A percentile compares a stretch with the other conserved stretches of the same genome.
These are phyloP conservation scores for Xerocomus brunneocitrinus DNA, from an alignment of 768 basidiomycete species.

Conservation along the genomic window DNA sequence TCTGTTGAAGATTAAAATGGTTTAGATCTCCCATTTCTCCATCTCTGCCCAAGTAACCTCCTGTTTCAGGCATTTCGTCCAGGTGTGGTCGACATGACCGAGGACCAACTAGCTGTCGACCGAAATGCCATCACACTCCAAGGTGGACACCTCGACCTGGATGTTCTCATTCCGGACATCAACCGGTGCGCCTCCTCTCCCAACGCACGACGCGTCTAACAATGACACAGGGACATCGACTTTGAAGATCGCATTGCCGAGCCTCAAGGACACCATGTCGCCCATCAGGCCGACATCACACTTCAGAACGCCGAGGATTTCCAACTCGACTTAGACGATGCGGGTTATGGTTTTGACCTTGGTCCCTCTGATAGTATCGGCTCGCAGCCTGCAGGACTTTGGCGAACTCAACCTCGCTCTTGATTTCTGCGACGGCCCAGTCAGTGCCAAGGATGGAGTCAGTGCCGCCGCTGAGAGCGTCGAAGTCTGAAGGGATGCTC, in stretches of 20 bases:
- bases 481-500: slow-evolving; percentile 74
- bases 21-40: slow-evolving; percentile 24
- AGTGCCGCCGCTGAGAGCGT: slow-evolving; percentile 59
- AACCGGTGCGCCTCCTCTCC: slow-evolving; percentile 54
- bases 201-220: slow-evolving; percentile 6
- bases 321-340: slow-evolving; percentile 56
- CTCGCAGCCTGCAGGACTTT: slow-evolving; percentile 66
- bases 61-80: slow-evolving; percentile 80
- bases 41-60: background rate
- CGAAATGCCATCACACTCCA: slow-evolving; percentile 87
- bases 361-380: slow-evolving; percentile 80
- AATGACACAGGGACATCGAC: slow-evolving; percentile 62
- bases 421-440: slow-evolving; percentile 64
- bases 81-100: slow-evolving; percentile 92
- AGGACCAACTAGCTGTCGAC: slow-evolving; percentile 84
- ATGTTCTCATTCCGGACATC: slow-evolving; percentile 72
- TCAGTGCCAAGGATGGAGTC: slow-evolving; percentile 28
- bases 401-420: slow-evolving; percentile 68
- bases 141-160: slow-evolving; percentile 71
- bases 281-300: slow-evolving; percentile 83
- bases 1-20: slow-evolving; percentile 92
- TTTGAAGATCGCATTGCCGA: slow-evolving; percentile 62
- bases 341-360: slow-evolving; percentile 67
- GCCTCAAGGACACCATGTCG: slow-evolving; percentile 74
- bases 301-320: slow-evolving; percentile 75